Evolutionary conservation across 2,329 filamentous ascomycete genomes (phyloP), one percentile per base, ranked within the genome.

Genomic region (Fusarium bulbicola): DNA sequence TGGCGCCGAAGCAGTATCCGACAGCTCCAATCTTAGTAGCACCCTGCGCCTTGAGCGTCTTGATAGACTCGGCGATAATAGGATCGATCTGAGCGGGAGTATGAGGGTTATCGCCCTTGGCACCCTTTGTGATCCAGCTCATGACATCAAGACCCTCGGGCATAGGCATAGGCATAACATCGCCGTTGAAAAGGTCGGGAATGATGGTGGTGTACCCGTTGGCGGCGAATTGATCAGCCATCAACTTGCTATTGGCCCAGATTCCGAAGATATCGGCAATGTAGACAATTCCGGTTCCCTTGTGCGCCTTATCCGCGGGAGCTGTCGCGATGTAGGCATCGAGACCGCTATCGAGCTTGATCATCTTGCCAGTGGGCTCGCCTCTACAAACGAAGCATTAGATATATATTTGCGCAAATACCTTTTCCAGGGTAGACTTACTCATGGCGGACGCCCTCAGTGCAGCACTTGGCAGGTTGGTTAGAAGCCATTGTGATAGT

Each of bases 1-100:
- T 88, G 21, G 88, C 90, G 4, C 91, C 91, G 75, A 90, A 92
- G 80, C 91, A 92, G 80, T 92, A 92, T 7, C 90, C 91, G 0
- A 88, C 87, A 5, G 84, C 86, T 7, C 84, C 89, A 62, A 92
- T 82, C 62, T 83, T 86, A 57, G 84, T 84, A 26, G 87, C 81
- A n/a, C 87, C 87, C 40, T 85, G 80, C n/a, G 82, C 81, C 59
- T 80, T 87, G 59, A 94, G 79, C 62, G 89, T 85, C 79, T 89
- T 88, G 77, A 92, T 80, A 39, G 76, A 79, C 39, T 79, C 76
- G 30, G 78, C 72, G 36, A 82, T 71, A 24, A 83, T 74, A 43
- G 80, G 78, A 52, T 84, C 83, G 26, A 84, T 63, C 7, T 69
- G 30, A 58, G 79, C 77, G 39, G 74, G 59, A 16, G 73, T 79